These are phyloP conservation scores for Crithidia sp. DNA, from an alignment of 208 protist genomes.

Conservation along the genomic window DNA sequence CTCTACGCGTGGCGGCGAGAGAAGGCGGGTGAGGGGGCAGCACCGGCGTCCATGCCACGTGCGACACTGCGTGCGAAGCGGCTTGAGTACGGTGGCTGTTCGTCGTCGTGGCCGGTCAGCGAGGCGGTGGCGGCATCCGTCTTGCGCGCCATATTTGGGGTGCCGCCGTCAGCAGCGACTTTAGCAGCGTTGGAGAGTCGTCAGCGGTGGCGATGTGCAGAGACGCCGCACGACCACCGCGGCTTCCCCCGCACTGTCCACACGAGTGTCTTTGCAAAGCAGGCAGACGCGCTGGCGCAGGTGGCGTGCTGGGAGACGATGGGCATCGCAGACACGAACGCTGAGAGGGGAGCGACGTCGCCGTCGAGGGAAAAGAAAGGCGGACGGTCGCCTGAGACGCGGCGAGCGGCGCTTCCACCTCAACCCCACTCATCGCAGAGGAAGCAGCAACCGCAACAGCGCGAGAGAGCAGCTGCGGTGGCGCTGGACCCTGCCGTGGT, in stretches of 20 bases:
- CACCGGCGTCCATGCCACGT: no score
- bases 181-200: background rate
- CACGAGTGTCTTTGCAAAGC: conserved; percentile 26
- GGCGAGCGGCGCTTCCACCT: no score
- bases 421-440: no score
- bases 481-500: no score
- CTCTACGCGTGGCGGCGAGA: conserved; percentile 1
- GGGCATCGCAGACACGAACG: conserved; percentile 9
- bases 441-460: no score
- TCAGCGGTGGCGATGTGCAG: conserved; percentile 20
- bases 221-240: conserved; percentile 18
- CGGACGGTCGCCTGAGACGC: no score
- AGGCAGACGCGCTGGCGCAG: conserved; percentile 19
- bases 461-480: no score
- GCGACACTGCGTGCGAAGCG: no score
- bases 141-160: background rate
- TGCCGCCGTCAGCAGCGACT: background rate
- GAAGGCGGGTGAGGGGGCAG: background rate
- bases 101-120: background rate
- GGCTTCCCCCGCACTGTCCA: conserved; percentile 25
- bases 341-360: background rate
- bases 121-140: background rate
- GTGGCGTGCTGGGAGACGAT: conserved; percentile 18
- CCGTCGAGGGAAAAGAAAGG: background rate
- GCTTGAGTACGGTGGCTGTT: no score